Base-by-base conservation (phyloP, 768 basidiomycete genomes). In the Boletus tylopilopsis region DNA sequence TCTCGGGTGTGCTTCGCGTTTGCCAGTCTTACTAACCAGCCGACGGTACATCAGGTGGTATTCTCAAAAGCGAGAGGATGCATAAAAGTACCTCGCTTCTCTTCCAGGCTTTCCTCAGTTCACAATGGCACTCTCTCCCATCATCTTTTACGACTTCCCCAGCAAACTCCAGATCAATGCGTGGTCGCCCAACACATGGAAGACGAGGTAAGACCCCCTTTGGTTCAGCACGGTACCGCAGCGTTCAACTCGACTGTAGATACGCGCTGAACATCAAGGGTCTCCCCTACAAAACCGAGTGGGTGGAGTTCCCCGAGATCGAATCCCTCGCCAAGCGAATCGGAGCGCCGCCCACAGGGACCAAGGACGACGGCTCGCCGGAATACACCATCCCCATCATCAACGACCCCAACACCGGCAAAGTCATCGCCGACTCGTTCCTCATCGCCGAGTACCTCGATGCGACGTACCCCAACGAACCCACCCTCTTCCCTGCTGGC, bases 141-240 rank as follows among this genome's bases (percentile, higher is more conserved):
- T 64, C 49, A 71, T 74, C 50, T 61, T 77, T 38, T 79, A 77
- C 62, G 78, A 78, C 46, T 71, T 79, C 35, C 71, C 73, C 19
- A 67, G 68, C 30, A 64, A 56, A 34, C 43, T 65, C 6, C 46
- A 57, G 1, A 45, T 7, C 40, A 63, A 59, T 4, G 64, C 69
- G 8, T 77, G 73, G 70, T 73, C 74, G 5, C 72, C 75, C 8
- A 78, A 76, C 50, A 72, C 73, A 32, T 76, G 72, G 73, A 77
- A 74, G 58, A 62, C 64, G 12, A 57, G 78, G 77, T 73, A 35
- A 44, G 64, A 47, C 8, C 32, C 10, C n/a, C 6, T 5, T 12
- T 42, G n/a, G 8, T 35, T 23, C 6, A 23, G 13, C 6, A 32
- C n/a, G n/a, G n/a, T 18, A 34, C 39, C 27, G 18, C 30, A 16